Conservation (phyloP, 2,329 filamentous ascomycete genomes). For the Xylariaceae sp. region DNA sequence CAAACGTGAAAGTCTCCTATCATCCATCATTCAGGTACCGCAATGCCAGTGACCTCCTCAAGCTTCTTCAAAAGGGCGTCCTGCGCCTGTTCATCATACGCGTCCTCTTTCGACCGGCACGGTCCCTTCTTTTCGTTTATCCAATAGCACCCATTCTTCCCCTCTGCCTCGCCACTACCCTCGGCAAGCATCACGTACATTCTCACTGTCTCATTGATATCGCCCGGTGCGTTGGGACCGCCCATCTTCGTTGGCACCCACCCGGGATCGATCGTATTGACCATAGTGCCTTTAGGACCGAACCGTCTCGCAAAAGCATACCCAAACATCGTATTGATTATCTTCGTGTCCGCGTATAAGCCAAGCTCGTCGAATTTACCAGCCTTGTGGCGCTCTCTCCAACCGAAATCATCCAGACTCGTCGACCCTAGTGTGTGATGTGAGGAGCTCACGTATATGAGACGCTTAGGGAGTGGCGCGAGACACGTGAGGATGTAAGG, state of each 20-base stretch:
- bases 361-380: conserved; percentile 1
- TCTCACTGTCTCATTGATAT: conserved; percentile 40
- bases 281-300: conserved; percentile 35
- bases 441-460: conserved; percentile 47
- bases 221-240: conserved; percentile 41
- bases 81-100: conserved; percentile 38
- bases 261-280: conserved; percentile 46
- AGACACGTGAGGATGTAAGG: conserved; percentile 52
- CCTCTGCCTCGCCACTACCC: conserved; percentile 32
- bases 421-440: conserved; percentile 41
- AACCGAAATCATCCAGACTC: conserved; percentile 32
- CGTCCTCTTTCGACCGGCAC: conserved; percentile 28
- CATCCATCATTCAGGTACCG: conserved; percentile 4
- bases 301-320: conserved; percentile 47
- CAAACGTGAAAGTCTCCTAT: background rate
- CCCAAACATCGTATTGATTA: conserved; percentile 52
- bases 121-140: conserved; percentile 27
- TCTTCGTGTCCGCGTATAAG: conserved; percentile 48
- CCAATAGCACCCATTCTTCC: conserved; percentile 38
- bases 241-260: conserved; percentile 54
- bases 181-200: conserved; percentile 44
- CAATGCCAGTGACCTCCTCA: conserved; percentile 26
- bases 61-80: conserved; percentile 40
- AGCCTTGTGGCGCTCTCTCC: conserved; percentile 19
- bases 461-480: conserved; percentile 40